phyloP scores from a whole-genome alignment of 2,329 filamentous ascomycete genomes.

The Aspergillus amoenus region DNA sequence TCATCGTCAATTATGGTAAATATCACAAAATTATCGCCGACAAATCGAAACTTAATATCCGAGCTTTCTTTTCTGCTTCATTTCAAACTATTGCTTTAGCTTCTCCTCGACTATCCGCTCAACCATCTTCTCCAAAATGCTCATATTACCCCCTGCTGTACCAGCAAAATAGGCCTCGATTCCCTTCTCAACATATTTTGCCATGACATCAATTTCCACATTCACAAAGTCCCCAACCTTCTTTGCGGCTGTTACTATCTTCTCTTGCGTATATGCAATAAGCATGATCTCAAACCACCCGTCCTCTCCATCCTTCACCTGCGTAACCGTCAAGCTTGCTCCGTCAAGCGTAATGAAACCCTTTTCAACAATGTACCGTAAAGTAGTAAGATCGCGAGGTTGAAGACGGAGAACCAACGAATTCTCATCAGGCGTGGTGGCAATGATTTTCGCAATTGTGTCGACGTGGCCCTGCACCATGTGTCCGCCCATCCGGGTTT shows the following conservation, averaged over 20 bases:
- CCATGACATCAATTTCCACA: conserved; percentile 86
- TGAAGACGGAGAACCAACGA: conserved; percentile 81
- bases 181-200: conserved; percentile 70
- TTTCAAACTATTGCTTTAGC: conserved; percentile 45
- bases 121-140: conserved; percentile 70
- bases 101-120: conserved; percentile 72
- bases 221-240: conserved; percentile 79
- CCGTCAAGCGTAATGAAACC: conserved; percentile 94
- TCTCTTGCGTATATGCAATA: conserved; percentile 93
- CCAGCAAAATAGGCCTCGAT: conserved; percentile 71
- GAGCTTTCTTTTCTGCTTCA: background rate
- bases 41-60: background rate
- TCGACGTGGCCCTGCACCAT: conserved; percentile 98
- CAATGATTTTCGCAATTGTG: conserved; percentile 73
- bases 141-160: conserved; percentile 39
- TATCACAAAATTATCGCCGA: background rate
- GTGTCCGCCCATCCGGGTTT: conserved; percentile 95
- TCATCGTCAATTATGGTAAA: background rate
- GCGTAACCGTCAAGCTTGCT: conserved; percentile 87
- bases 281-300: conserved; percentile 97
- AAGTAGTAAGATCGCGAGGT: conserved; percentile 66
- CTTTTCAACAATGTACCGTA: conserved; percentile 93
- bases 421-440: conserved; percentile 79
- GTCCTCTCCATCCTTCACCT: conserved; percentile 73
- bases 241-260: conserved; percentile 80